Base-by-base conservation (phyloP, 495 filamentous ascomycete species). In the Pseudomonodictys pantanalensis region DNA sequence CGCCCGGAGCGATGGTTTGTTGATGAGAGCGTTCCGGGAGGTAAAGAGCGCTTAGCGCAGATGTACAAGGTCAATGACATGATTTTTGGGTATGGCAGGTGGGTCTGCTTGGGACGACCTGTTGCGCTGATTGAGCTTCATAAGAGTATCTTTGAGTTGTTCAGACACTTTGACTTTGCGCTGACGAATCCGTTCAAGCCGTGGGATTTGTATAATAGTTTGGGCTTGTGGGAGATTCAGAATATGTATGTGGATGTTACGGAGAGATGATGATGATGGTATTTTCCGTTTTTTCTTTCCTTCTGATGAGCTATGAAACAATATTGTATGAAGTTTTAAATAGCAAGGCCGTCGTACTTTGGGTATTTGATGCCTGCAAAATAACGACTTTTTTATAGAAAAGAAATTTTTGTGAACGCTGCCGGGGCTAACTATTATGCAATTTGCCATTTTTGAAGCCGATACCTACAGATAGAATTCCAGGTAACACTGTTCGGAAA, bases 151-250 rank as follows among this genome's bases (percentile, higher is more conserved):
- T 58, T 67, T 25, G 64, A 67, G 50, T 69, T 83, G 10, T 57
- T 85, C 24, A 74, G 79, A n/a, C 71, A 72, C 26, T 83, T 82
- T 47, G 80, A 85, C 49, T 74, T 82, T 41, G 72, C 77, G 9
- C 58, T 83, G 6, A 70, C 74, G 33, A 77, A 80, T 64, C 80
- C 80, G 5, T 70, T 66, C 41, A 67, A 60, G 30, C 80, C 81
- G 17, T 81, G 73, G 75, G 49, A 22, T 2, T 56, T 65, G 6
- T 60, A 41, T 25, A 60, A 65, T 56, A 23, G 26, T 1, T 5
- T 60, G 44, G 62, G 62, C 1, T 39, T 65, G 25, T 65, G 54
- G 33, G 51, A 33, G 15, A 65, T 65, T 54, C 30, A 25, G 32
- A 26, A 65, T 35, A 65, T 65, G 62, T 52, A 30, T 30, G 62